Base-by-base conservation (phyloP, 345 rosid species). In the Lepidium sativum region DNA sequence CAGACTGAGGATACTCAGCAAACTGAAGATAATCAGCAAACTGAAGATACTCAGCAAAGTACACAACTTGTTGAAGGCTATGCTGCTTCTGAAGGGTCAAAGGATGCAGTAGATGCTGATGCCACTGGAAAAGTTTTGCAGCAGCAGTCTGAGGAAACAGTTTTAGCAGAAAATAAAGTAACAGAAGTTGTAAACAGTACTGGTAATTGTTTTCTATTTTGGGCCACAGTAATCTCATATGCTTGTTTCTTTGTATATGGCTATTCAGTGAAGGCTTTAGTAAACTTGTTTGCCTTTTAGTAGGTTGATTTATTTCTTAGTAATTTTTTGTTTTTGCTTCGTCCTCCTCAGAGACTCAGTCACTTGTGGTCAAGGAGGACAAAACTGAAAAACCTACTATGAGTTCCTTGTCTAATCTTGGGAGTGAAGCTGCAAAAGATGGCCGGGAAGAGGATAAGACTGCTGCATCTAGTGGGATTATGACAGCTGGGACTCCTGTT, bases 201-300 rank as follows among this genome's bases (percentile, higher is more conserved):
- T 71, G 96, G 91, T 89, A 72, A 74, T 23, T 53, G 32, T 66
- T 71, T 51, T 33, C 27, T 32, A 14, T 17, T 39, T 48, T 59
- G 11, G 51, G 55, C 4, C 29, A 60, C 15, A 33, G 29, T 71
- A 49, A 43, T 43, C 51, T 29, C 40, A 17, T 49, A 4, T 58
- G 11, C 58, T 65, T 43, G 60, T 49, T 65, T 71, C 39, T 64
- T 65, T 40, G 23, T 50, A 16, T 42, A 51, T 57, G 31, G 6
- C 20, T 14, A 16, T 65, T 13, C 33, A 39, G 4, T 43, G 9
- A 16, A 37, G 45, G 20, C 59, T 44, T 47, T 55, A 15, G 37
- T 52, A 11, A 10, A 21, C 38, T 25, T 29, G 17, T 55, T 54
- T 55, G 55, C 38, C 31, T 55, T 63, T 47, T 12, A 29, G 14